phyloP scores from a whole-genome alignment of 176 grass and related monocot genomes.

The Hordeum marinum region DNA sequence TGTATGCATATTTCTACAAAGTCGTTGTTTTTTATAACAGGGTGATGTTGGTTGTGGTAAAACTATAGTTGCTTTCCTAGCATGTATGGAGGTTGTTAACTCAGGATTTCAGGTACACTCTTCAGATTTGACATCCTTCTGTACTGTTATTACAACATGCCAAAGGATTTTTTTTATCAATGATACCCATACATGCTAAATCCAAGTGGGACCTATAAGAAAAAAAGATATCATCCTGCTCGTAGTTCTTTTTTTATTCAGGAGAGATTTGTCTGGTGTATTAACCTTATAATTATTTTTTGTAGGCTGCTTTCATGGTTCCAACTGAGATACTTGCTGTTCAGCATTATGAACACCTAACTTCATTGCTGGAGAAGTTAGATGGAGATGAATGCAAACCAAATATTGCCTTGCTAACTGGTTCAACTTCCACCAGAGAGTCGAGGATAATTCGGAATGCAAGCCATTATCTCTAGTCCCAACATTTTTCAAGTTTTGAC shows the following conservation, averaged over 20 bases:
- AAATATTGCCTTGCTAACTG: conserved; percentile 83
- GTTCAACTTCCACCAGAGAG: conserved; percentile 74
- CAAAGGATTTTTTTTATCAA: conserved; percentile 9
- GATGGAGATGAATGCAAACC: conserved; percentile 56
- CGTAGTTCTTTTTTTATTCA: conserved; percentile 12
- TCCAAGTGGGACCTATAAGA: conserved; percentile 7
- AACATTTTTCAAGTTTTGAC: conserved; percentile 21
- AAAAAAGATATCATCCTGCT: conserved; percentile 4
- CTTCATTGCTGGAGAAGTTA: conserved; percentile 77
- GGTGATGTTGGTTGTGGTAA: conserved; percentile 99
- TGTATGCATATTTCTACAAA: conserved; percentile 31
- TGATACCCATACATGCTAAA: background rate
- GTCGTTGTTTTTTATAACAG: conserved; percentile 37
- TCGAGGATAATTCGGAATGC: conserved; percentile 70
- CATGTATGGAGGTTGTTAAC: conserved; percentile 92
- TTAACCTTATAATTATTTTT: conserved; percentile 28
- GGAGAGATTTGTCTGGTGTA: conserved; percentile 11
- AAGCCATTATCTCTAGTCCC: conserved; percentile 25
- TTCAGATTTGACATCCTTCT: conserved; percentile 11
- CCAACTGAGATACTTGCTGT: conserved; percentile 85
- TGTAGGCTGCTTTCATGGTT: conserved; percentile 94
- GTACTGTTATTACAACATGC: conserved; percentile 17
- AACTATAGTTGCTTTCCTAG: conserved; percentile 90
- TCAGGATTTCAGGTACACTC: conserved; percentile 89
- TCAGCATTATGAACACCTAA: conserved; percentile 79